Percentiles rank a stretch among this genome's conserved stretches.
These are phyloP conservation scores for Russula griseocarnosa DNA, from an alignment of 768 basidiomycete species.

Conservation along the genomic window DNA sequence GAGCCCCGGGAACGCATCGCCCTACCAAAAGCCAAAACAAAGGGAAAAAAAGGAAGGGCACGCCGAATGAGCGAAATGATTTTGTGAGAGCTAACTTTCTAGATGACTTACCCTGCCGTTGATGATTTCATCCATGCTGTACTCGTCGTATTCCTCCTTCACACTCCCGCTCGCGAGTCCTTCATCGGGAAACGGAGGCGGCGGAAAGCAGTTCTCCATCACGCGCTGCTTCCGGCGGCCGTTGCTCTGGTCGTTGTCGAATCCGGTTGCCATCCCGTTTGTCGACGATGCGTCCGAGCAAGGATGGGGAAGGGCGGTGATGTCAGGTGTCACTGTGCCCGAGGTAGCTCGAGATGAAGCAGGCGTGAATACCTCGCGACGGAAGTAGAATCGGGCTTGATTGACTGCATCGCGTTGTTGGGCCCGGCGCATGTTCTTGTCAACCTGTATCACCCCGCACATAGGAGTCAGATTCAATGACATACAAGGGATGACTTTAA, in stretches of 20 bases:
- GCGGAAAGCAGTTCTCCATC: slow-evolving; percentile 68
- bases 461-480: not conserved
- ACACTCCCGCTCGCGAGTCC: slow-evolving; percentile 45
- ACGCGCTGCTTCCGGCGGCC: slow-evolving; percentile 51
- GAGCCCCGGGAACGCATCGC: slow-evolving; percentile 68
- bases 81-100: not conserved
- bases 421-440: slow-evolving; percentile 92
- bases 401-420: slow-evolving; percentile 77
- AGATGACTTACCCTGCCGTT: slow-evolving; percentile 75
- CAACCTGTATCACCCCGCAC: slow-evolving; percentile 57
- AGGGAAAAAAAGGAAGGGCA: not conserved
- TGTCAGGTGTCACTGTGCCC: slow-evolving; percentile 37
- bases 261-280: slow-evolving; percentile 28
- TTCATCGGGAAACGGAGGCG: slow-evolving; percentile 49
- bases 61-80: not conserved
- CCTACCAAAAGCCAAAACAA: slow-evolving; percentile 37
- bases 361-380: slow-evolving; percentile 74
- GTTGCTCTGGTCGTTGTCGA: slow-evolving; percentile 11
- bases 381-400: slow-evolving; percentile 81
- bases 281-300: slow-evolving; percentile 35
- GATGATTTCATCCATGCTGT: slow-evolving; percentile 89
- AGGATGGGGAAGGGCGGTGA: slow-evolving; percentile 12
- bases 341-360: slow-evolving; percentile 38
- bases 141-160: slow-evolving; percentile 86
- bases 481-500: not conserved